Conservation (phyloP, 2,329 filamentous ascomycete species). For the Achaetomium macrosporum region DNA sequence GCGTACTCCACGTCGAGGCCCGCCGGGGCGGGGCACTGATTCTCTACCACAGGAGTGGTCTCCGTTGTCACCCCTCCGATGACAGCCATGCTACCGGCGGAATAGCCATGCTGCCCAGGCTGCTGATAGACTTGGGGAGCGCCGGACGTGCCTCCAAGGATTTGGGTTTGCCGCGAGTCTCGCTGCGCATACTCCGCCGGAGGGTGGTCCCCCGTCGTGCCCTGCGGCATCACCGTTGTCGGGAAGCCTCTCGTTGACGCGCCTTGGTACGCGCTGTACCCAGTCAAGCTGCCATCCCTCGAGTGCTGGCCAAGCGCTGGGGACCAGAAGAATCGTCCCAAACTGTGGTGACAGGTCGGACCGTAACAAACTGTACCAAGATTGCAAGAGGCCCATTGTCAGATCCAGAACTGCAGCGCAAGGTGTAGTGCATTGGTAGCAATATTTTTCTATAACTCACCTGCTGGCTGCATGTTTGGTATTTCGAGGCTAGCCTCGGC, state of each 20-base stretch:
- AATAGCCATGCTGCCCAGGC: slow-evolving; percentile 50
- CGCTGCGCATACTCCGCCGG: slow-evolving; percentile 54
- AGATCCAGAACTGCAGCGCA: too few relatives aligned
- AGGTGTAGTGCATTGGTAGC: too few relatives aligned
- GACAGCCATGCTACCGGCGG: slow-evolving; percentile 39
- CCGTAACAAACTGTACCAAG: too few relatives aligned
- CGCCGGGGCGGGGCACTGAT: slow-evolving; percentile 51
- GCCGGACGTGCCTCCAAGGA: slow-evolving; percentile 43
- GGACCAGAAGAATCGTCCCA: slow-evolving; percentile 2
- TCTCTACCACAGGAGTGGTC: slow-evolving; percentile 39
- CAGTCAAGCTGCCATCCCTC: slow-evolving; percentile 51
- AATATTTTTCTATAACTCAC: too few relatives aligned
- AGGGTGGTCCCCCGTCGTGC: slow-evolving; percentile 52
- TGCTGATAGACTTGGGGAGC: slow-evolving; percentile 60
- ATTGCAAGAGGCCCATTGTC: too few relatives aligned
- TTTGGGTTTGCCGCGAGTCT: slow-evolving; percentile 51
- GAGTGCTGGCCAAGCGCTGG: background rate
- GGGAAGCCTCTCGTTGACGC: slow-evolving; percentile 44
- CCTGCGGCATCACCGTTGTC: slow-evolving; percentile 49
- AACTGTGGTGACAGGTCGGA: too few relatives aligned
- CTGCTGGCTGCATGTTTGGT: too few relatives aligned
- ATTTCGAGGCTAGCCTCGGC: too few relatives aligned
- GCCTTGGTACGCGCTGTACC: slow-evolving; percentile 54
- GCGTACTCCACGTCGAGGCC: slow-evolving; percentile 64
- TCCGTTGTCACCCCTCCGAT: slow-evolving; percentile 43